phyloP scores from a whole-genome alignment of 1,284 basidiomycete species.

The Fistulinella staudtii region DNA sequence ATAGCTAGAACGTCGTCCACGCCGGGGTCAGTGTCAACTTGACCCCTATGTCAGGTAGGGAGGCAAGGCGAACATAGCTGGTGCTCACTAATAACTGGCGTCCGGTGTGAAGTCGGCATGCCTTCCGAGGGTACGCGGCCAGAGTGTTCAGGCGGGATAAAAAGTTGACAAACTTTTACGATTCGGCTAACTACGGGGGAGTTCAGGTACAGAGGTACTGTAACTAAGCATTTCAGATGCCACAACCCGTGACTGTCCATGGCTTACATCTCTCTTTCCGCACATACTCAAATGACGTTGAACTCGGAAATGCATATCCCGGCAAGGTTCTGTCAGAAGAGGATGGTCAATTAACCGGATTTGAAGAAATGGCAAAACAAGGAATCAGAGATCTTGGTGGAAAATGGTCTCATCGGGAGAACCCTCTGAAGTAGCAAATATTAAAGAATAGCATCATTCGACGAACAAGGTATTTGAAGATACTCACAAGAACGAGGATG shows the following conservation, averaged over 20 bases:
- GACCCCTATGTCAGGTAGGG: slow-evolving; percentile 6
- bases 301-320: no score
- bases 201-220: not conserved
- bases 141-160: not conserved
- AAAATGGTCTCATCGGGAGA: slow-evolving; percentile 65
- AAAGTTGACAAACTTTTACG: not conserved
- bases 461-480: no score
- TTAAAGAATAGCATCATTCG: slow-evolving; percentile 52
- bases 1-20: slow-evolving; percentile 89
- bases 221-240: not conserved
- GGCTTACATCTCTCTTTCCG: not conserved
- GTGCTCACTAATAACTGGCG: slow-evolving; percentile 57
- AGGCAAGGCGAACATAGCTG: not conserved
- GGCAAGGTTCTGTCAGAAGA: no score
- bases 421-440: slow-evolving; percentile 87
- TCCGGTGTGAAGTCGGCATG: slow-evolving; percentile 23
- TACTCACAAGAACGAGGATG: slow-evolving; percentile 8
- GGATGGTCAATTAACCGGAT: slow-evolving; percentile 3
- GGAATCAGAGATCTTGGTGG: slow-evolving; percentile 82
- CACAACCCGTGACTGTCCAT: not conserved
- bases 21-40: slow-evolving; percentile 84
- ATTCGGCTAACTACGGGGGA: no score
- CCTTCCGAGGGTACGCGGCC: not conserved
- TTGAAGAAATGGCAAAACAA: not conserved
- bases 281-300: not conserved